phyloP scores from a whole-genome alignment of 2,329 filamentous ascomycete species.

The Achaetomium macrosporum region DNA sequence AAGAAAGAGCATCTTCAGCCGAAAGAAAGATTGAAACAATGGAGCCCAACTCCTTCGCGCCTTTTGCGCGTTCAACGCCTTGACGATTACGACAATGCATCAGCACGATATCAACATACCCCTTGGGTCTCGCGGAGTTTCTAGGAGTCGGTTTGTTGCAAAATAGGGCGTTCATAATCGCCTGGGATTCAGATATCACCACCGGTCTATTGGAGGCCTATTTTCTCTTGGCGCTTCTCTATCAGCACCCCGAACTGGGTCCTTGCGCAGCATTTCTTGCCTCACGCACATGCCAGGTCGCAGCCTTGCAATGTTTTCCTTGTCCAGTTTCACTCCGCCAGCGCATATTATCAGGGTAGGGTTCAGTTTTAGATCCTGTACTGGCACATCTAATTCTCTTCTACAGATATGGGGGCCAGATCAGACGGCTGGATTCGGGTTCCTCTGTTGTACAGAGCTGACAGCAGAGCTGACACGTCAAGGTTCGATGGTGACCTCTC shows the following conservation, averaged over 20 bases:
- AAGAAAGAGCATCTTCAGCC: slow-evolving; percentile 61
- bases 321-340: background rate
- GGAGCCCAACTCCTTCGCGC: background rate
- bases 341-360: background rate
- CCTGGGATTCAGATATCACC: background rate
- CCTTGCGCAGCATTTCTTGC: too few species aligned
- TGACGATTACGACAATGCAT: slow-evolving; percentile 22
- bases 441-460: background rate
- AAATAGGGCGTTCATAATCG: background rate
- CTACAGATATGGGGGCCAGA: background rate
- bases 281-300: too few species aligned
- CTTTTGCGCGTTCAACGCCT: slow-evolving; percentile 6
- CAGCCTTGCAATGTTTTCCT: background rate
- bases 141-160: background rate
- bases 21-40: slow-evolving; percentile 23
- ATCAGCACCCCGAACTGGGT: background rate
- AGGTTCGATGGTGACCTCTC: background rate
- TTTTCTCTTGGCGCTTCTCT: background rate
- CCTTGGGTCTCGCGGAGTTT: slow-evolving; percentile 14
- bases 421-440: background rate
- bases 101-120: slow-evolving; percentile 16
- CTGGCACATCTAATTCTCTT: slow-evolving; percentile 1
- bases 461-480: too few species aligned
- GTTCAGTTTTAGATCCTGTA: background rate
- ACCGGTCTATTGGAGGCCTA: background rate